These are phyloP conservation scores for Xylaria curta DNA, from an alignment of 495 filamentous ascomycete genomes.

Conservation along the genomic window DNA sequence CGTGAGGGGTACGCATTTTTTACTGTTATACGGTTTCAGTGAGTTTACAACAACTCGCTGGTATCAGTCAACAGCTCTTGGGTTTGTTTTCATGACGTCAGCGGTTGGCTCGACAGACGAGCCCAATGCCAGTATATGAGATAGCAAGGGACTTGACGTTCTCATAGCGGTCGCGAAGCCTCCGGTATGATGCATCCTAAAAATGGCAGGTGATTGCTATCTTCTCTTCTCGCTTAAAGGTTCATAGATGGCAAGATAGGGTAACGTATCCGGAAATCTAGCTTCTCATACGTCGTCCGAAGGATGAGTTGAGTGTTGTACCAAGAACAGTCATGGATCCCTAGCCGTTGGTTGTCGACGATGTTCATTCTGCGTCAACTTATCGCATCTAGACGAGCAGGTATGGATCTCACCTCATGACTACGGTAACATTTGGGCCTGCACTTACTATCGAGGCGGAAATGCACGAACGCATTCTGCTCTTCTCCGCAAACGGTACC, in stretches of 20 bases:
- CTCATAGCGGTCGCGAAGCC: background rate
- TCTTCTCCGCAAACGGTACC: background rate
- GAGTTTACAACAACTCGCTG: background rate
- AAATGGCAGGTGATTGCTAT: conserved; percentile 12
- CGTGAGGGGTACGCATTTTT: background rate
- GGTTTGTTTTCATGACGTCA: background rate
- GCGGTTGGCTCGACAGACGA: background rate
- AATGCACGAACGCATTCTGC: background rate
- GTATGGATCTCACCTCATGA: background rate
- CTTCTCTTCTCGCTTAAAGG: conserved; percentile 6
- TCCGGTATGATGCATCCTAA: background rate
- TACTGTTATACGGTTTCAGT: background rate
- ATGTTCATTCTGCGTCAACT: background rate
- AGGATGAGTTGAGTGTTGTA: background rate
- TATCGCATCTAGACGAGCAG: background rate
- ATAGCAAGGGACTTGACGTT: background rate
- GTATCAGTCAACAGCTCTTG: background rate
- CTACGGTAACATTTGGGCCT: background rate
- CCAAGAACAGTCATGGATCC: background rate
- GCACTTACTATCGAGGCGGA: background rate
- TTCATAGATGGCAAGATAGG: background rate
- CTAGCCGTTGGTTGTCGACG: background rate
- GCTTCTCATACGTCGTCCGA: background rate
- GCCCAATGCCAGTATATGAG: background rate
- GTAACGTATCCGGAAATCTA: background rate